Base-by-base conservation (phyloP, 106 monocot species). In the Posidonia australis region DNA sequence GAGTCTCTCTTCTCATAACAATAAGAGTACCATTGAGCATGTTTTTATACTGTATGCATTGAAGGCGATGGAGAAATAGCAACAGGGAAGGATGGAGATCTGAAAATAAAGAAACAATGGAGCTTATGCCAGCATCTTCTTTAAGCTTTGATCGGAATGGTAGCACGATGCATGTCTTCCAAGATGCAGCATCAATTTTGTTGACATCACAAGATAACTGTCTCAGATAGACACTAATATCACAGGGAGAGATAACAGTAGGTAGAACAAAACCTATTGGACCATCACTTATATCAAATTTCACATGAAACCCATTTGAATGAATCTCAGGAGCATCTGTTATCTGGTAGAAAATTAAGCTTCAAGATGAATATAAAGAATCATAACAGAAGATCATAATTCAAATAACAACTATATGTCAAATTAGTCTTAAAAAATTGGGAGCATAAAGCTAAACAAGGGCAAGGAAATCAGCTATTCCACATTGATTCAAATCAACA, bases 241-340 rank as follows among this genome's bases (percentile, higher is more conserved):
- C 77, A 71, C 67, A 78, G 69, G 91, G 83, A 68, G 85, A 64
- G 60, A 91, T 66, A 43, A 77, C 54, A 70, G 87, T 98, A 20
- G 98, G 98, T 66, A 98, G 79, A 56, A 98, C 82, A 85, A 98
- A 98, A 63, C 98, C 98, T 48, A 98, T 98, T 70, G 87, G 87
- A 51, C 87, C 98, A n/a, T 91, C 81, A 56, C 76, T 91, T 56
- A 91, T 83, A 69, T 91, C 98, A 76, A 98, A 98, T 66, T 98
- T 87, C 72, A 87, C 80, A 76, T 87, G 87, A 67, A 83, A 87
- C 9, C 87, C 87, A 83, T 87, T 87, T 64, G 78, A 98, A 74
- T 98, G 98, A 69, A 98, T 98, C 77, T 98, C 98, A 6, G 98
- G 91, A 58, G 98, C 84, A 79, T 98, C 98, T 62, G 91, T 91